Conservation (phyloP, 2,329 filamentous ascomycete species). For the Pseudogymnoascus sp. region DNA sequence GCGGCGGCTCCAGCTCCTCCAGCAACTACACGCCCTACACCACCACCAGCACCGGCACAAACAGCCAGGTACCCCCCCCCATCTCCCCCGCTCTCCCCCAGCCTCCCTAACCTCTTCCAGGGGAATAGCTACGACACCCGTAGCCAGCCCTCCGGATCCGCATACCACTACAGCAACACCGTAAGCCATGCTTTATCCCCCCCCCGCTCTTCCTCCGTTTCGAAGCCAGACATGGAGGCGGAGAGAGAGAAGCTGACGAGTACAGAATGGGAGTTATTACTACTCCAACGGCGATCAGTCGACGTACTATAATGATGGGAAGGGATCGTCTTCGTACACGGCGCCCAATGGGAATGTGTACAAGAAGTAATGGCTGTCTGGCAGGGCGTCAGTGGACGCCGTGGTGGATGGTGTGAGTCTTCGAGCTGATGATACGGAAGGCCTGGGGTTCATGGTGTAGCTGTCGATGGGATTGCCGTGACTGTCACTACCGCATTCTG, state of each 20-base stretch:
- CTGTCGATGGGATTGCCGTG: too few species aligned
- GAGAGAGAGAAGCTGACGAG: neutral
- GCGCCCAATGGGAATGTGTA: constrained; percentile 36
- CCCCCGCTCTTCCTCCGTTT: neutral
- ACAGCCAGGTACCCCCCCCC: constrained; percentile 44
- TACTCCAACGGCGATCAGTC: constrained; percentile 62
- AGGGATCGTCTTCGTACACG: constrained; percentile 52
- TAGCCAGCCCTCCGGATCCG: constrained; percentile 47
- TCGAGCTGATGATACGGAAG: too few species aligned
- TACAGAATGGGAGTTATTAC: constrained; percentile 60
- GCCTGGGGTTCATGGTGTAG: too few species aligned
- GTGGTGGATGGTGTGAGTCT: too few species aligned
- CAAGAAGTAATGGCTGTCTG: constrained; percentile 18
- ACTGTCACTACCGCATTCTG: neutral
- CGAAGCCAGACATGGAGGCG: neutral
- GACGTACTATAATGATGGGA: constrained; percentile 57
- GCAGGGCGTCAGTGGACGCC: too few species aligned
- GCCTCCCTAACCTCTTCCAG: constrained; percentile 29
- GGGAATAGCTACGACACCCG: constrained; percentile 61
- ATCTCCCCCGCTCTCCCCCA: neutral
- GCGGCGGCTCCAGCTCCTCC: neutral
- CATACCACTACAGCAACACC: constrained; percentile 60
- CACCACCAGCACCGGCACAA: constrained; percentile 42
- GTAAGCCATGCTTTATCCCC: constrained; percentile 29
- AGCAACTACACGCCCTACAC: constrained; percentile 28